Base-by-base conservation (phyloP, 2,329 filamentous ascomycete species). In the Penicillium paneum region DNA sequence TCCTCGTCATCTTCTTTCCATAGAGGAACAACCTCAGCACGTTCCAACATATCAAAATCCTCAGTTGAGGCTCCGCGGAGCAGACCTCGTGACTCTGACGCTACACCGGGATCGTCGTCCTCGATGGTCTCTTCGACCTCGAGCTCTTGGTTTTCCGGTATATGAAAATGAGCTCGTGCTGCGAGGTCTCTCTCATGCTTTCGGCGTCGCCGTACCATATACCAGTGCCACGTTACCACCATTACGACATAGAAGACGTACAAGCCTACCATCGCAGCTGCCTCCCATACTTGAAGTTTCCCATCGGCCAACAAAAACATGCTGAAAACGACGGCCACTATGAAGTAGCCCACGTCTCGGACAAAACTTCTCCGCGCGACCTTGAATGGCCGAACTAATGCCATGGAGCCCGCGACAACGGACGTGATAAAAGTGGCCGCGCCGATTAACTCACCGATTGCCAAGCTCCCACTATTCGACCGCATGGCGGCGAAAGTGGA, bases 401-500 rank as follows among this genome's bases (percentile, higher is more conserved):
- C 94, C 94, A 99, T 99, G 52, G 91, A 96, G 15, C 94, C 94
- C 5, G 93, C 91, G 32, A 99, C 94, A 17, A 99, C 93, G 1
- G 92, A 89, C 1, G 92, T 95, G 72, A 99, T 99, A 76, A 99
- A 99, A 59, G 90, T 86, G 32, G 94, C 94, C 11, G 94, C 94
- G 32, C 94, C 94, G 49, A 99, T 91, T 47, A 99, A 80, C 76
- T 99, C 94, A 42, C 94, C 94, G 38, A 99, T 86, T 1, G 94
- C 94, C 80, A 99, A 83, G 76, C 92, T 95, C n/a, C 93, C 93
- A 70, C 92, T 97, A 68, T 97, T 91, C 24, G 92, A 96, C 67
- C 87, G 87, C 91, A 99, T 97, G 63, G 94, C 95, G 15, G 94
- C 94, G 75, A 99, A 97, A 2, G 94, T 99, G 62, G 92, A 97